phyloP scores from a whole-genome alignment of 2,329 filamentous ascomycete species.

The Periconia macrospinosa region DNA sequence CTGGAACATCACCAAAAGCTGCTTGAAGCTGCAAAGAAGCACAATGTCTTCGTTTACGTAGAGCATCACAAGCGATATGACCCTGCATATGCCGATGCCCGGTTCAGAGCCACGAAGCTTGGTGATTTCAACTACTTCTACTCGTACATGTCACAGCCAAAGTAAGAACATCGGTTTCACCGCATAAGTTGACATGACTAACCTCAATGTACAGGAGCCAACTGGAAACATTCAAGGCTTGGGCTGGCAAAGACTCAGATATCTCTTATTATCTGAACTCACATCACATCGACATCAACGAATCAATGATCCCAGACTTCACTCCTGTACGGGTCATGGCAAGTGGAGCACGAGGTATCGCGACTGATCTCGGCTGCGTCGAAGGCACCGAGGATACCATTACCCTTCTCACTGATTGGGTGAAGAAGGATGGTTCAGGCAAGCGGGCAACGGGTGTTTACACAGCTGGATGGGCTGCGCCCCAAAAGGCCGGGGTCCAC shows the following conservation, averaged over 20 bases:
- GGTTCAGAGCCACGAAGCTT: conserved; percentile 71
- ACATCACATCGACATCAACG: conserved; percentile 90
- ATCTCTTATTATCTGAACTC: conserved; percentile 97
- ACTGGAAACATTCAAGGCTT: conserved; percentile 91
- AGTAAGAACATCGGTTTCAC: conserved; percentile 38
- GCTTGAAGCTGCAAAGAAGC: conserved; percentile 69
- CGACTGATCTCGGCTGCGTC: conserved; percentile 76
- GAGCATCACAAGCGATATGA: conserved; percentile 98
- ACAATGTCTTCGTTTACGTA: conserved; percentile 86
- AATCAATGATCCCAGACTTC: conserved; percentile 86
- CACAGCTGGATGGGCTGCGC: conserved; percentile 92
- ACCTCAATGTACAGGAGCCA: conserved; percentile 85
- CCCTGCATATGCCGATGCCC: conserved; percentile 87
- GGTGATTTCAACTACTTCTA: conserved; percentile 99
- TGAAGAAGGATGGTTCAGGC: conserved; percentile 66
- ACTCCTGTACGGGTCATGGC: conserved; percentile 78
- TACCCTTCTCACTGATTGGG: conserved; percentile 86
- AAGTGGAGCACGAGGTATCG: conserved; percentile 76
- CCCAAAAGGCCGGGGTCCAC: conserved; percentile 90
- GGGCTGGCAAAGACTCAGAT: conserved; percentile 89
- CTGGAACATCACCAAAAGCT: conserved; percentile 79
- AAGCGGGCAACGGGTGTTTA: conserved; percentile 86
- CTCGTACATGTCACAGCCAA: conserved; percentile 84
- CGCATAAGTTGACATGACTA: background rate
- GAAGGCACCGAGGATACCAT: conserved; percentile 90